A percentile compares a stretch with the other conserved stretches of the same genome.
Conservation (phyloP, 129 eudicot species). For the Kitagawia praeruptora region DNA sequence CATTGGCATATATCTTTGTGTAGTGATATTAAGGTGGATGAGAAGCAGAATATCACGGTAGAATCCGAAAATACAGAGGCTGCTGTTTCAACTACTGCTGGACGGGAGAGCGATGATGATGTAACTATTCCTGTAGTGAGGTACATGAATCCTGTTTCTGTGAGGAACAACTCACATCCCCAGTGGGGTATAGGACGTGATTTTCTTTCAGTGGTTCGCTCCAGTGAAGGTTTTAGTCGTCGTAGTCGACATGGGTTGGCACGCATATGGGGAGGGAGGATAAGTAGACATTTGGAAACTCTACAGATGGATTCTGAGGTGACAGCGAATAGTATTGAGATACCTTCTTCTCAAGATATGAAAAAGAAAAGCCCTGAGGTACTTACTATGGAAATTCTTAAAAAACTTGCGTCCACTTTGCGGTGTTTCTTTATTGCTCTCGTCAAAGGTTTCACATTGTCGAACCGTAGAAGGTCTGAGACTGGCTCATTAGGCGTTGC, state of each 20-base stretch:
- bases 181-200: constrained; percentile 89
- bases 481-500: constrained; percentile 67
- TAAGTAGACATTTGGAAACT: constrained; percentile 76
- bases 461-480: constrained; percentile 88
- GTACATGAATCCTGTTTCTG: constrained; percentile 74
- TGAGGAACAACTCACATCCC: constrained; percentile 62
- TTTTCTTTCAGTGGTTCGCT: constrained; percentile 72
- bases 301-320: constrained; percentile 72
- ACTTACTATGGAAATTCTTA: constrained; percentile 57
- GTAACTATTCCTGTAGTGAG: constrained; percentile 57
- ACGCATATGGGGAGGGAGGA: constrained; percentile 86
- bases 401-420: constrained; percentile 66
- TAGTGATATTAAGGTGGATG: constrained; percentile 69
- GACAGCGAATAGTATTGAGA: constrained; percentile 39
- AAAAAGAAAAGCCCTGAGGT: constrained; percentile 80
- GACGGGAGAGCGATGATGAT: constrained; percentile 88
- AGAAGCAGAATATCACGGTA: constrained; percentile 48
- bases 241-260: constrained; percentile 86
- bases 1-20: constrained; percentile 83
- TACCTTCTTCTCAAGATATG: constrained; percentile 36
- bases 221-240: constrained; percentile 84
- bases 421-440: constrained; percentile 82
- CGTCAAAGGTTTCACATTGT: constrained; percentile 74
- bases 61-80: constrained; percentile 52
- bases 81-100: constrained; percentile 37